phyloP scores from a whole-genome alignment of 306 rosid genomes.

The Gillenia trifoliata region DNA sequence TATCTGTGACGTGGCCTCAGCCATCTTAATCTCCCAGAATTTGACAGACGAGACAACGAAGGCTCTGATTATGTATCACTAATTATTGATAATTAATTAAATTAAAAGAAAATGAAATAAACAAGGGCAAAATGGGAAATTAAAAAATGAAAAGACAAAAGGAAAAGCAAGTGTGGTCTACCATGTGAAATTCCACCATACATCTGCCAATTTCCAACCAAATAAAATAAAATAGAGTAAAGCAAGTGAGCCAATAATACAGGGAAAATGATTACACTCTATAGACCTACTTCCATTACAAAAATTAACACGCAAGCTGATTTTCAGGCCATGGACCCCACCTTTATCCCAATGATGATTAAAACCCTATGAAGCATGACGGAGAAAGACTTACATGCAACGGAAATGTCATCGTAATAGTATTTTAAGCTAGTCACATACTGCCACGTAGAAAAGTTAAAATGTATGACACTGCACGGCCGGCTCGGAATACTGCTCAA shows the following conservation, averaged over 20 bases:
- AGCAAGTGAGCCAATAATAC: not conserved
- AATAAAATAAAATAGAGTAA: not conserved
- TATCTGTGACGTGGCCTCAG: slow-evolving; percentile 8
- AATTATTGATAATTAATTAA: no score
- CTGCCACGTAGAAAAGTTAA: no score
- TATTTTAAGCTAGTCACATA: no score
- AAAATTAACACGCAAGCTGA: not conserved
- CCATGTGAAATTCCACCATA: slow-evolving; percentile 16
- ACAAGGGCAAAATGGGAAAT: not conserved
- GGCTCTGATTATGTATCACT: not conserved
- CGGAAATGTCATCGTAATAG: not conserved
- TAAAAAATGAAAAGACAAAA: no score
- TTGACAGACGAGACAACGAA: slow-evolving; percentile 1
- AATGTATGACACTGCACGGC: not conserved
- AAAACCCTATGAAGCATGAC: no score
- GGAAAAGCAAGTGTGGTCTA: slow-evolving; percentile 1
- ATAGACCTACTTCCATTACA: not conserved
- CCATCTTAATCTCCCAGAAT: slow-evolving; percentile 18
- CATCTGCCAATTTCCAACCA: not conserved
- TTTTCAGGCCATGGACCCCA: not conserved
- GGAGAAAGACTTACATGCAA: not conserved
- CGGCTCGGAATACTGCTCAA: not conserved
- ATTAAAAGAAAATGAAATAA: not conserved
- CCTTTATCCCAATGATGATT: no score
- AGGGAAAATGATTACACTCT: not conserved